phyloP scores from a whole-genome alignment of 2,329 filamentous ascomycete genomes.

The Fusarium sp. region DNA sequence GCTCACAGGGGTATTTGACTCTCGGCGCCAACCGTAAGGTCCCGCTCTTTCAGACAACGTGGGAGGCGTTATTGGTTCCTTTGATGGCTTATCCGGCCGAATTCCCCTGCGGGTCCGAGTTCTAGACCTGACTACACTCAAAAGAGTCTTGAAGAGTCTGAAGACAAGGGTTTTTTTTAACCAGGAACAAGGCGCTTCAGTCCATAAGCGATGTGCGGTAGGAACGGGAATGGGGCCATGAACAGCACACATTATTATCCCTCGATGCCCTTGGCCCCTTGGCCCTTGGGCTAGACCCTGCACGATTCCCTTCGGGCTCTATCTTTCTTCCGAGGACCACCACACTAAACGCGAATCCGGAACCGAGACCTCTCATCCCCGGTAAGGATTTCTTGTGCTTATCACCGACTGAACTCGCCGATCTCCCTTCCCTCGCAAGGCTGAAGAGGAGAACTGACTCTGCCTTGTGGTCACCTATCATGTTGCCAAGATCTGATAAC shows the following conservation, averaged over 20 bases:
- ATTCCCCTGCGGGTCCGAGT: slow-evolving; percentile 11
- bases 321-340: background rate
- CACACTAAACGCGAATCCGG: background rate
- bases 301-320: background rate
- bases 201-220: background rate
- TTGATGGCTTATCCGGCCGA: slow-evolving; percentile 20
- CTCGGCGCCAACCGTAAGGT: background rate
- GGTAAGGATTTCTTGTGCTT: background rate
- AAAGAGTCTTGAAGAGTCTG: background rate
- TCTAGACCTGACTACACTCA: background rate
- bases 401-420: background rate
- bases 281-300: background rate
- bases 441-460: background rate
- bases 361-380: background rate
- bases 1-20: background rate
- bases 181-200: background rate
- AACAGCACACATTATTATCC: background rate
- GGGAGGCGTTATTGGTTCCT: slow-evolving; percentile 13
- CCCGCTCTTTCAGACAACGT: background rate
- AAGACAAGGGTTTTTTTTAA: background rate
- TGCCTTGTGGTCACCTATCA: background rate
- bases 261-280: background rate
- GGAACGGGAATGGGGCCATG: background rate
- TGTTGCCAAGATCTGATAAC: background rate
- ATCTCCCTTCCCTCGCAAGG: background rate